Percentiles rank a stretch among this genome's conserved stretches.
These are phyloP conservation scores for Vachellia pachyceras DNA, from an alignment of 306 rosid species.

Conservation along the genomic window DNA sequence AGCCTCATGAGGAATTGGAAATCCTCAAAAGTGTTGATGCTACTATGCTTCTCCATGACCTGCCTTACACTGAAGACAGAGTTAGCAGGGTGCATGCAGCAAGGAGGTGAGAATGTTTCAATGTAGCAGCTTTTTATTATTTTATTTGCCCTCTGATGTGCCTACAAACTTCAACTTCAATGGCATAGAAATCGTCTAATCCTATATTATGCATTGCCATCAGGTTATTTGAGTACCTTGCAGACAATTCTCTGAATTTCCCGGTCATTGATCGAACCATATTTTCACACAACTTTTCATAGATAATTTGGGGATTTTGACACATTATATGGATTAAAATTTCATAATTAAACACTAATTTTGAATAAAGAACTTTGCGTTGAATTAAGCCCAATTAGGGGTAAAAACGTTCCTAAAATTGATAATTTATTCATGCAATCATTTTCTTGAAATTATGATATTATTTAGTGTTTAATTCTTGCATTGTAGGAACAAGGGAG, in stretches of 20 bases:
- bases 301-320: too few species aligned
- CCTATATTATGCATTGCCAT: constrained; percentile 16
- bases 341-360: too few species aligned
- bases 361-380: too few species aligned
- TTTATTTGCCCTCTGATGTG: neutral
- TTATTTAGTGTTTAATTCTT: too few species aligned
- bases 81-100: constrained; percentile 93
- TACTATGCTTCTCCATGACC: constrained; percentile 87
- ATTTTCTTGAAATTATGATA: too few species aligned
- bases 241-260: constrained; percentile 72
- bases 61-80: constrained; percentile 74
- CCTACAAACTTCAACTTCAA: neutral
- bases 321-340: too few species aligned
- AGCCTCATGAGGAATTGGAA: constrained; percentile 76
- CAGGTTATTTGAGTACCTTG: constrained; percentile 85
- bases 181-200: constrained; percentile 27
- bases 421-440: too few species aligned
- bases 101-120: constrained; percentile 66
- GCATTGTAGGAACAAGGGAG: too few species aligned
- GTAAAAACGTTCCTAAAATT: too few species aligned
- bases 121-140: neutral
- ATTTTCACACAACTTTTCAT: too few species aligned
- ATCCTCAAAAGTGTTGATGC: constrained; percentile 76
- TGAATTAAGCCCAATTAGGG: too few species aligned
- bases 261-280: constrained; percentile 97